These are phyloP conservation scores for Conringia planisiliqua DNA, from an alignment of 345 rosid genomes.

Conservation along the genomic window DNA sequence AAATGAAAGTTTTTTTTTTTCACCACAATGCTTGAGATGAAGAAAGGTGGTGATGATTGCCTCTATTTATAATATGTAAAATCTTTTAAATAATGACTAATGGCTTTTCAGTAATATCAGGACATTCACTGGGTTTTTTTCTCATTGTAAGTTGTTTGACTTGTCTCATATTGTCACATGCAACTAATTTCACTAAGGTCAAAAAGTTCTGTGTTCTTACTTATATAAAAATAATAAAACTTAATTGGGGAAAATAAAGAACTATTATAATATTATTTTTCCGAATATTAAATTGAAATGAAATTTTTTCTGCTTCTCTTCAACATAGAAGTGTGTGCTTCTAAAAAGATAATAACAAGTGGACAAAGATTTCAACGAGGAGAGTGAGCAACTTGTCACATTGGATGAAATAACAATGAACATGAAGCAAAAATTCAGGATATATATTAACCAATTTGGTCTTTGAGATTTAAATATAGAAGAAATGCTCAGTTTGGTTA, in stretches of 20 bases:
- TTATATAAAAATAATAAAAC: neutral
- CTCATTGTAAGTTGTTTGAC: constrained; percentile 27
- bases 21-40: constrained; percentile 25
- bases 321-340: constrained; percentile 14
- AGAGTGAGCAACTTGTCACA: constrained; percentile 24
- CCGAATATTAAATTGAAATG: neutral
- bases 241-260: neutral
- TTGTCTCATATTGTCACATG: constrained; percentile 28
- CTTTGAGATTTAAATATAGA: neutral
- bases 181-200: constrained; percentile 16
- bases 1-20: neutral
- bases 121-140: neutral
- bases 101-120: constrained; percentile 11
- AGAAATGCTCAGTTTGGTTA: constrained; percentile 14
- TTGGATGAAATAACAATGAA: constrained; percentile 19
- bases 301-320: neutral
- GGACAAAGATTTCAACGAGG: neutral
- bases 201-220: constrained; percentile 13
- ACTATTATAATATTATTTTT: neutral
- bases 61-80: constrained; percentile 21
- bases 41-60: neutral
- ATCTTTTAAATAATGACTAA: neutral
- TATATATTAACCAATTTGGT: constrained; percentile 4
- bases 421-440: constrained; percentile 20
- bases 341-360: constrained; percentile 17